Conservation (phyloP, 2,329 filamentous ascomycete genomes). For the Dactylellina drechsleri region DNA sequence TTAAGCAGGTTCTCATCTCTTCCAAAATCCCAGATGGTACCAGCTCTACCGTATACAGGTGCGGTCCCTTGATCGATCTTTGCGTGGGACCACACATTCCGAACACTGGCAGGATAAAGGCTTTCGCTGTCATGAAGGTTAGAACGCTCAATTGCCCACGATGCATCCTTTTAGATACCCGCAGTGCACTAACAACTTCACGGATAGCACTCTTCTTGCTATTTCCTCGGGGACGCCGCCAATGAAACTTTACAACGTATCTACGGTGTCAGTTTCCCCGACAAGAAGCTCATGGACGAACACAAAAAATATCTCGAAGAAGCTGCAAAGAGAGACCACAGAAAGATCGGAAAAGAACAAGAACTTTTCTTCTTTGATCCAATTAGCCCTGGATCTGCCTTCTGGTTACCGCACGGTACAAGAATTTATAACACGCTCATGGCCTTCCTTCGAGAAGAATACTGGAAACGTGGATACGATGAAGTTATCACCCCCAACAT, state of each 20-base stretch:
- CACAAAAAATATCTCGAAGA: slow-evolving; percentile 96
- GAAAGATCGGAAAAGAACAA: slow-evolving; percentile 92
- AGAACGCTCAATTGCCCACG: slow-evolving; percentile 38
- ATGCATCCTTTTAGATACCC: neutral
- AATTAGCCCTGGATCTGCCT: slow-evolving; percentile 88
- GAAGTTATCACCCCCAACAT: slow-evolving; percentile 97
- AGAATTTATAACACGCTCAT: slow-evolving; percentile 92
- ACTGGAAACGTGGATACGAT: slow-evolving; percentile 91
- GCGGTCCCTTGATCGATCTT: slow-evolving; percentile 91
- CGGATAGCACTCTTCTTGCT: slow-evolving; percentile 76
- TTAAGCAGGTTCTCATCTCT: slow-evolving; percentile 97
- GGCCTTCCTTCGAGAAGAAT: slow-evolving; percentile 82
- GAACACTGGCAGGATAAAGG: slow-evolving; percentile 91
- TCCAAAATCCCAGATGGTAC: slow-evolving; percentile 90
- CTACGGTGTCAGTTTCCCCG: slow-evolving; percentile 94
- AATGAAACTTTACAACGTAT: slow-evolving; percentile 97
- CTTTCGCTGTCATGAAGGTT: slow-evolving; percentile 89
- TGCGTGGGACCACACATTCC: slow-evolving; percentile 95
- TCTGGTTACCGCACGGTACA: slow-evolving; percentile 91
- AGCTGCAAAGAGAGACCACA: slow-evolving; percentile 95
- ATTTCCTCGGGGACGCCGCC: slow-evolving; percentile 91
- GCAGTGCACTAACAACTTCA: slow-evolving; percentile 60
- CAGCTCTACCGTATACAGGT: slow-evolving; percentile 91
- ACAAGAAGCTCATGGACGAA: slow-evolving; percentile 93
- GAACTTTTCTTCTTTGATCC: slow-evolving; percentile 98